Base-by-base conservation (phyloP, 2,329 filamentous ascomycete species). In the Xylariaceae sp. region DNA sequence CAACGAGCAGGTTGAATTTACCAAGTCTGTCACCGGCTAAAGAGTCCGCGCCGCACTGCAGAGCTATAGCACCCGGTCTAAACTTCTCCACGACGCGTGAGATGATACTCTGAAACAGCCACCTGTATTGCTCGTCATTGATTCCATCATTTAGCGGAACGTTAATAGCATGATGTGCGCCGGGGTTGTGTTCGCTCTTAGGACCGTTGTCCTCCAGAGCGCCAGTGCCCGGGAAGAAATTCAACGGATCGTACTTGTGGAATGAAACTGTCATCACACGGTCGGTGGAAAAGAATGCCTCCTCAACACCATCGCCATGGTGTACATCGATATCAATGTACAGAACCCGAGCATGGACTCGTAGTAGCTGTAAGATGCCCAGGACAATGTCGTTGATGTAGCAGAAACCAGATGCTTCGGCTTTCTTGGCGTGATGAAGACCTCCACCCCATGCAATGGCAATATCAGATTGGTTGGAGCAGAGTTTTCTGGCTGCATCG, bases 331-430 rank as follows among this genome's bases (percentile, higher is more conserved):
- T 96, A 70, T 96, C 92, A 73, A 99, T 91, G 77, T 99, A 99
- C 53, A 99, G 84, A n/a, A 99, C 93, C 58, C 94, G 89, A 70
- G 94, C 89, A 72, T 96, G 90, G 74, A 92, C 88, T 57, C 90
- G 90, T 7, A 35, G 80, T 8, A 99, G 83, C 72, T 97, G 89
- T 44, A 97, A 82, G 67, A 97, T 94, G 41, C 89, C 91, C 51
- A 99, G 83, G 59, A 97, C 94, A 68, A 97, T 97, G 74, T 99
- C 94, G 74, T 99, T 99, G 77, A 97, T 92, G 77, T 99, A 99
- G 78, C 94, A 99, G 75, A 99, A 99, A 0, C 94, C 94, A 11
- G 89, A 93, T 0, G 94, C 93, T 75, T 96, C 92, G 56, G 88
- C 85, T 72, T 93, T 94, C 75, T 97, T 97, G 51, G 94, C 94